Conservation (phyloP, 495 filamentous ascomycete species). For the Aspergillus diversus region DNA sequence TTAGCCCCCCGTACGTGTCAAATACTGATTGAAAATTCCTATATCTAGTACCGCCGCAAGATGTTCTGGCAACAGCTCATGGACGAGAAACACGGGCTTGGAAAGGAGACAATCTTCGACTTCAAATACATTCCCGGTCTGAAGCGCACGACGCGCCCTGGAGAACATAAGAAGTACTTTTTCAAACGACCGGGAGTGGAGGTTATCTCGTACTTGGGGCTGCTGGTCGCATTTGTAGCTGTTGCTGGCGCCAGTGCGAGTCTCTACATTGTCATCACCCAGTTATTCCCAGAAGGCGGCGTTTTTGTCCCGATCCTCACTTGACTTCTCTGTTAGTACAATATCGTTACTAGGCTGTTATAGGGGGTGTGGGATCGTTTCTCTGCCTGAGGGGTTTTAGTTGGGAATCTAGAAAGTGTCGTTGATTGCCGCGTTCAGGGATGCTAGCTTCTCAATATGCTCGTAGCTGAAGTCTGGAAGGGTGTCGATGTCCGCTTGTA, state of each 20-base stretch:
- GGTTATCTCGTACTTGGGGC: conserved; percentile 33
- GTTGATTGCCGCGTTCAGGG: too few relatives aligned
- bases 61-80: conserved; percentile 58
- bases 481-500: too few relatives aligned
- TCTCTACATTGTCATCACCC: not conserved
- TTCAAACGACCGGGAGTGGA: conserved; percentile 34
- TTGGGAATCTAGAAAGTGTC: too few relatives aligned
- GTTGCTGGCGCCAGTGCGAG: conserved; percentile 17
- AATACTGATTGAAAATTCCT: not conserved
- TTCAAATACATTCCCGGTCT: conserved; percentile 67
- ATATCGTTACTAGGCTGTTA: too few relatives aligned
- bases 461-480: too few relatives aligned
- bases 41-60: conserved; percentile 44
- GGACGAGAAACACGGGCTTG: conserved; percentile 57
- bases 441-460: too few relatives aligned
- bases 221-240: conserved; percentile 28
- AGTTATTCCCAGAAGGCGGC: conserved; percentile 3
- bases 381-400: too few relatives aligned
- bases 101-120: conserved; percentile 58
- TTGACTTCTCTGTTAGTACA: too few relatives aligned
- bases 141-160: conserved; percentile 34
- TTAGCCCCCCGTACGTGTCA: too few relatives aligned
- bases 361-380: too few relatives aligned
- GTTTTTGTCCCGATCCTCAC: not conserved
- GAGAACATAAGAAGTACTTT: conserved; percentile 30